phyloP scores from a whole-genome alignment of 2,329 filamentous ascomycete genomes.

The Ophiocordyceps camponoti-saundersi region DNA sequence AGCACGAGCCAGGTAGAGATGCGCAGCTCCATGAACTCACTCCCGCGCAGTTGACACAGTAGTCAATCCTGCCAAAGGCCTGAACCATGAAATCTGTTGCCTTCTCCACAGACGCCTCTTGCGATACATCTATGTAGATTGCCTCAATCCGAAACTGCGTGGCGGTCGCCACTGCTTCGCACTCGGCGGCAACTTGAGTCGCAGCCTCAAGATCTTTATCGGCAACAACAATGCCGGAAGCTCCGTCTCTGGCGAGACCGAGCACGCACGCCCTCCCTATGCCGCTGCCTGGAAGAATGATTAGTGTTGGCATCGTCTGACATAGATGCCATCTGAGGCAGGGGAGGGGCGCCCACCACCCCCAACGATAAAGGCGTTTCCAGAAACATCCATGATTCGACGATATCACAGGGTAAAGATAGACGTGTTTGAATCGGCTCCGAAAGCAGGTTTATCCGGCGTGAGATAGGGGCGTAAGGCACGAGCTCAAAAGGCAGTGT shows the following conservation, averaged over 20 bases:
- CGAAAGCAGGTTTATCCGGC: neutral
- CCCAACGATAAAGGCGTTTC: neutral
- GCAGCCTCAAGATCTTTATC: slow-evolving; percentile 4
- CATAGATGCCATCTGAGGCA: neutral
- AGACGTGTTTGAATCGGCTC: neutral
- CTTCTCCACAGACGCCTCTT: slow-evolving; percentile 3
- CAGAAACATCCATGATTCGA: neutral
- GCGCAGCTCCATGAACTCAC: neutral
- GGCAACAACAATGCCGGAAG: slow-evolving; percentile 3
- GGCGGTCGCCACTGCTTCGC: slow-evolving; percentile 2
- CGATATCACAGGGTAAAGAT: neutral
- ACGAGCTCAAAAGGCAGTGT: neutral
- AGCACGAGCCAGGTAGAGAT: neutral
- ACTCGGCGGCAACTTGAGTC: slow-evolving; percentile 1
- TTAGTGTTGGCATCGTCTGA: neutral
- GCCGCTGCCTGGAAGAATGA: neutral
- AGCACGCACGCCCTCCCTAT: slow-evolving; percentile 3
- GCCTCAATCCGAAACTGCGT: slow-evolving; percentile 1
- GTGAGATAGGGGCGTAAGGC: neutral
- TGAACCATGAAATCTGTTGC: slow-evolving; percentile 1
- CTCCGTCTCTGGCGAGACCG: slow-evolving; percentile 5
- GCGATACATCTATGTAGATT: slow-evolving; percentile 3
- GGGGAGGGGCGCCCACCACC: neutral
- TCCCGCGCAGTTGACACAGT: slow-evolving; percentile 6
- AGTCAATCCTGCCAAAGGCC: slow-evolving; percentile 5